Percentiles rank a stretch among this genome's conserved stretches.
phyloP scores from a whole-genome alignment of 2,329 filamentous ascomycete genomes.

The Penicillium digitatum region DNA sequence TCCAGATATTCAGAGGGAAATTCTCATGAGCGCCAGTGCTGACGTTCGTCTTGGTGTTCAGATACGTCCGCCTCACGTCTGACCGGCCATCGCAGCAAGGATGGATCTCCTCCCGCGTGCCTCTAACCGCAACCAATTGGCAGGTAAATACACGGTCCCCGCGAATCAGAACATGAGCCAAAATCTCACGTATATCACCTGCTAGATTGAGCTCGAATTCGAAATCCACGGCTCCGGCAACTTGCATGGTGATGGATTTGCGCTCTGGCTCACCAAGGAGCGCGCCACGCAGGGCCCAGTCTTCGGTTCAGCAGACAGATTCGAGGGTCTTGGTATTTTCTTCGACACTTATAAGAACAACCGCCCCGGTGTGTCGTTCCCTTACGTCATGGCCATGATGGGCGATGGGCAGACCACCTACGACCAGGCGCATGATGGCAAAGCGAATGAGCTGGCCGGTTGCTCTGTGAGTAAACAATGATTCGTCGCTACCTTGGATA shows the following conservation, averaged over 20 bases:
- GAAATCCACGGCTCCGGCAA: conserved; percentile 84
- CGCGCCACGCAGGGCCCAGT: conserved; percentile 75
- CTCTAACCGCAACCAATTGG: conserved; percentile 97
- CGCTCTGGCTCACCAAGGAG: conserved; percentile 96
- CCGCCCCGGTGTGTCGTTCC: conserved; percentile 89
- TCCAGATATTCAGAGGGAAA: too few relatives aligned
- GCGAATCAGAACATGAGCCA: neutral
- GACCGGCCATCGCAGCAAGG: conserved; percentile 87
- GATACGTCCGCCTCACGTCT: conserved; percentile 87
- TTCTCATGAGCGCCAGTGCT: neutral
- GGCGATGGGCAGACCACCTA: conserved; percentile 86
- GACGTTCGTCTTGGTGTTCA: conserved; percentile 33
- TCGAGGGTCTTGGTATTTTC: conserved; percentile 92
- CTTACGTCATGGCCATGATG: conserved; percentile 97
- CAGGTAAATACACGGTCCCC: conserved; percentile 53
- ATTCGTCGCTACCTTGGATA: neutral
- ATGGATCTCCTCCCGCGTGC: conserved; percentile 91
- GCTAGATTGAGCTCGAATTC: conserved; percentile 83
- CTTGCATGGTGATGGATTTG: conserved; percentile 93
- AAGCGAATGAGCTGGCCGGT: conserved; percentile 84
- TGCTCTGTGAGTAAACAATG: conserved; percentile 62
- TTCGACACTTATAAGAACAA: conserved; percentile 99
- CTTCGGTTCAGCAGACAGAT: conserved; percentile 82
- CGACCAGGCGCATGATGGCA: conserved; percentile 92
- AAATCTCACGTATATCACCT: neutral